Conservation (phyloP, 108 stramenopile species). For the Fistulifera pelliculosa region DNA sequence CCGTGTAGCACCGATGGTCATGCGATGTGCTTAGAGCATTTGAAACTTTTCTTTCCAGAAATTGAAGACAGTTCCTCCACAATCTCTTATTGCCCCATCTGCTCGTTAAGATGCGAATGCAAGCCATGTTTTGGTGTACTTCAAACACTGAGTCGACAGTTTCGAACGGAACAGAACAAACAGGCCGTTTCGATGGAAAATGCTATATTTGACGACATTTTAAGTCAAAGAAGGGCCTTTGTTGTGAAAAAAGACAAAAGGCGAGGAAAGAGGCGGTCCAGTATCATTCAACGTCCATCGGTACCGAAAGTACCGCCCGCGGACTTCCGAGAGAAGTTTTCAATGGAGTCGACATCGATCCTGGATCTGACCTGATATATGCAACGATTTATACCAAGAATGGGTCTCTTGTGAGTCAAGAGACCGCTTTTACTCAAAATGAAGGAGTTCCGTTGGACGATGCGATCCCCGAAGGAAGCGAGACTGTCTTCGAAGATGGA, state of each 20-base stretch:
- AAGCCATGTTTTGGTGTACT: no score
- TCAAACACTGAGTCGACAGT: neutral
- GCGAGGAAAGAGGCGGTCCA: conserved; percentile 1
- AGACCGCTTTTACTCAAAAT: conserved; percentile 22
- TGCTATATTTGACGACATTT: neutral
- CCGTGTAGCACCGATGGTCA: no score
- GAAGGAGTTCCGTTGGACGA: conserved; percentile 33
- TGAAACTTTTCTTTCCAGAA: no score
- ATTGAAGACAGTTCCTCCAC: no score
- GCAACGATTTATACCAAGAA: conserved; percentile 35
- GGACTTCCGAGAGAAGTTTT: conserved; percentile 59
- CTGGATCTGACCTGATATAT: conserved; percentile 40
- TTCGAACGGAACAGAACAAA: conserved; percentile 3
- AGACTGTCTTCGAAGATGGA: conserved; percentile 32
- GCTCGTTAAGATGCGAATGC: no score
- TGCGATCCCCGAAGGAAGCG: conserved; percentile 26
- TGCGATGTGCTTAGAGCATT: no score
- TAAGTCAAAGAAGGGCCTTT: conserved; percentile 1
- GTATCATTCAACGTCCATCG: conserved; percentile 2
- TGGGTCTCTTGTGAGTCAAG: conserved; percentile 25
- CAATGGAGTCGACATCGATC: conserved; percentile 37
- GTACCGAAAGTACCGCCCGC: conserved; percentile 49
- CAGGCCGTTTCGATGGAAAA: neutral
- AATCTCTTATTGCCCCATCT: no score
- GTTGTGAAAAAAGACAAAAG: neutral